Conservation (phyloP, 2,329 filamentous ascomycete species). For the Penicillium decumbens region DNA sequence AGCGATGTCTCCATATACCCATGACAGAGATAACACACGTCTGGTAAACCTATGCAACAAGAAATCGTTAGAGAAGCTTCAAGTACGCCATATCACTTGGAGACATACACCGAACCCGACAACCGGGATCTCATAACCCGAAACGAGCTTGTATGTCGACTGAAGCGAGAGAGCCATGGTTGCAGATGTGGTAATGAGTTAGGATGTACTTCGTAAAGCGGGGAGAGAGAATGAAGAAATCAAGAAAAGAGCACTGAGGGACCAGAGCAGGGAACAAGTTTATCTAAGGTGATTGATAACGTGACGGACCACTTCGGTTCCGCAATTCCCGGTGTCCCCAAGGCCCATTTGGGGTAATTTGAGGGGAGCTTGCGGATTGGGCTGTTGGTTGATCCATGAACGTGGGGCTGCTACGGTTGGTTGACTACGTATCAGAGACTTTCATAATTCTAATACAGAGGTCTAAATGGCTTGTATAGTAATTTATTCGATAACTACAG, state of each 20-base stretch:
- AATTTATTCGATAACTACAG: not conserved
- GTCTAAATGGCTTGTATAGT: not conserved
- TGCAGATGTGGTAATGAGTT: not conserved
- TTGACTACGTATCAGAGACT: not conserved
- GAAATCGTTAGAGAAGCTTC: conserved; percentile 6
- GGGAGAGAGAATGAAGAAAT: not conserved
- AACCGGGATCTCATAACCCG: conserved; percentile 39
- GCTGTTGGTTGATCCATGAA: conserved; percentile 8
- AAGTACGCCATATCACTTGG: not conserved
- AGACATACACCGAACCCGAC: conserved; percentile 42
- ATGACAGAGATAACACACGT: conserved; percentile 27
- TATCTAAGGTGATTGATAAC: conserved; percentile 7
- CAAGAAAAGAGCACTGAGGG: not conserved
- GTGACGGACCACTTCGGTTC: conserved; percentile 13
- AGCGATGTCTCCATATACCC: not conserved
- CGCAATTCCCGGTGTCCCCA: conserved; percentile 8
- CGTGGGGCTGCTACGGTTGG: not conserved
- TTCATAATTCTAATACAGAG: not conserved
- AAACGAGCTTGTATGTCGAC: conserved; percentile 38
- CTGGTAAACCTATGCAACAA: conserved; percentile 34
- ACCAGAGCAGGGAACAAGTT: not conserved
- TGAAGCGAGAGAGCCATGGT: conserved; percentile 30
- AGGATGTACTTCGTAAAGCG: not conserved
- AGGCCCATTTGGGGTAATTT: conserved; percentile 4
- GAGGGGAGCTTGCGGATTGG: conserved; percentile 2